These are phyloP conservation scores for Leptographium procerum DNA, from an alignment of 2,329 filamentous ascomycete genomes.

Conservation along the genomic window DNA sequence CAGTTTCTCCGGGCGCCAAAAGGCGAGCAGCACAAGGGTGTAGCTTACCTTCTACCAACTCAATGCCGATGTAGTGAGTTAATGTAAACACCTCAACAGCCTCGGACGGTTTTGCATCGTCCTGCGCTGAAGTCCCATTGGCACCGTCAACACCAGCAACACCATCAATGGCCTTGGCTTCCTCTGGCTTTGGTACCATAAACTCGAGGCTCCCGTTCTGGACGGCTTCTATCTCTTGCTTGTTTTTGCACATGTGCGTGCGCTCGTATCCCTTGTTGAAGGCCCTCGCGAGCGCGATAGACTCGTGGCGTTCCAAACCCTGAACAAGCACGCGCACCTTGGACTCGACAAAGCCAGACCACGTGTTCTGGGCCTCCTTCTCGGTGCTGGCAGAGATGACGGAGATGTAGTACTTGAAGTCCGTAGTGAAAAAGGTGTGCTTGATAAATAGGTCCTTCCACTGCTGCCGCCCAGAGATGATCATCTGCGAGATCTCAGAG, in stretches of 20 bases:
- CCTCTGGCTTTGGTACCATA: slow-evolving; percentile 34
- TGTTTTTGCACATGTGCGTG: slow-evolving; percentile 53
- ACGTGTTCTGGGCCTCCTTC: slow-evolving; percentile 74
- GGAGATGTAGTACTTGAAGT: slow-evolving; percentile 92
- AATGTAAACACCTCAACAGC: slow-evolving; percentile 61
- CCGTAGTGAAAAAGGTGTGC: slow-evolving; percentile 85
- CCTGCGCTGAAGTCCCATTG: neutral
- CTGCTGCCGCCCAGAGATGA: slow-evolving; percentile 61
- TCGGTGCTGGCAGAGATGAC: slow-evolving; percentile 73
- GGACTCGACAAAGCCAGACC: slow-evolving; percentile 88
- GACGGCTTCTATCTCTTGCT: slow-evolving; percentile 40
- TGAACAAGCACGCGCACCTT: slow-evolving; percentile 80
- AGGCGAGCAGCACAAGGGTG: neutral
- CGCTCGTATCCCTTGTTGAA: slow-evolving; percentile 91
- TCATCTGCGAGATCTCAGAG: slow-evolving; percentile 64
- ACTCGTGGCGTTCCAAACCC: slow-evolving; percentile 67
- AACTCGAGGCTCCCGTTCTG: slow-evolving; percentile 41
- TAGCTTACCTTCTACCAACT: slow-evolving; percentile 60
- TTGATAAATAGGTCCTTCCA: slow-evolving; percentile 87
- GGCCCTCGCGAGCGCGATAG: slow-evolving; percentile 74
- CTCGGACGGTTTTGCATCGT: neutral
- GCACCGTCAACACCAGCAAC: slow-evolving; percentile 19
- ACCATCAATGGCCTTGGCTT: slow-evolving; percentile 32
- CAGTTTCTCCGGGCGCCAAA: neutral
- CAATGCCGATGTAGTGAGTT: slow-evolving; percentile 87